These are phyloP conservation scores for Hypoxylon sp. DNA, from an alignment of 2,329 filamentous ascomycete genomes.

Conservation along the genomic window DNA sequence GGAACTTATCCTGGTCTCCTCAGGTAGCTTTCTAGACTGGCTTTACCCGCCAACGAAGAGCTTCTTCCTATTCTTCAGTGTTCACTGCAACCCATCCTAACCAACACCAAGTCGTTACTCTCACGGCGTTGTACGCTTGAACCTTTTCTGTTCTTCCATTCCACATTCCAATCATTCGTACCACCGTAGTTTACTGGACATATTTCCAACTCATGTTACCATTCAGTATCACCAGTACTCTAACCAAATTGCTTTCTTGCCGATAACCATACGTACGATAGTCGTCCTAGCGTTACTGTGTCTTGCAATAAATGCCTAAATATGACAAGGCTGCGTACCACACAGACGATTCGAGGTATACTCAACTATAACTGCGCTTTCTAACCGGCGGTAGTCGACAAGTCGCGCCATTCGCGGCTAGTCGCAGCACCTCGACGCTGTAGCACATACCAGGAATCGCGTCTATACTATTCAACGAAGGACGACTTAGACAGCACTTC, in stretches of 20 bases:
- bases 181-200: constrained; percentile 21
- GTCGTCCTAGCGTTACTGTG: constrained; percentile 14
- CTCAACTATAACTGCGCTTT: constrained; percentile 13
- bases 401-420: constrained; percentile 40
- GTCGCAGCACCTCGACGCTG: constrained; percentile 45
- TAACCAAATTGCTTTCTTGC: constrained; percentile 25
- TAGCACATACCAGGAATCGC: constrained; percentile 42
- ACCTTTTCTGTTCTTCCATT: constrained; percentile 22
- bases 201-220: constrained; percentile 32
- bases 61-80: constrained; percentile 40
- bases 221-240: constrained; percentile 23
- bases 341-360: constrained; percentile 4
- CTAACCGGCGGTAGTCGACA: constrained; percentile 19
- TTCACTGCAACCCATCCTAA: constrained; percentile 34
- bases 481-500: constrained; percentile 20
- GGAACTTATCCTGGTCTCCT: constrained; percentile 36
- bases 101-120: constrained; percentile 36
- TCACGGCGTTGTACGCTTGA: constrained; percentile 25
- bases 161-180: constrained; percentile 35
- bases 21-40: constrained; percentile 37
- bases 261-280: constrained; percentile 26
- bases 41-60: constrained; percentile 35
- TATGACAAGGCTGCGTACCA: constrained; percentile 18
- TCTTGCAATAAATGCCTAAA: constrained; percentile 6
- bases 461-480: constrained; percentile 28